phyloP scores from a whole-genome alignment of 306 rosid genomes.

The Cucurbita ficifolia region DNA sequence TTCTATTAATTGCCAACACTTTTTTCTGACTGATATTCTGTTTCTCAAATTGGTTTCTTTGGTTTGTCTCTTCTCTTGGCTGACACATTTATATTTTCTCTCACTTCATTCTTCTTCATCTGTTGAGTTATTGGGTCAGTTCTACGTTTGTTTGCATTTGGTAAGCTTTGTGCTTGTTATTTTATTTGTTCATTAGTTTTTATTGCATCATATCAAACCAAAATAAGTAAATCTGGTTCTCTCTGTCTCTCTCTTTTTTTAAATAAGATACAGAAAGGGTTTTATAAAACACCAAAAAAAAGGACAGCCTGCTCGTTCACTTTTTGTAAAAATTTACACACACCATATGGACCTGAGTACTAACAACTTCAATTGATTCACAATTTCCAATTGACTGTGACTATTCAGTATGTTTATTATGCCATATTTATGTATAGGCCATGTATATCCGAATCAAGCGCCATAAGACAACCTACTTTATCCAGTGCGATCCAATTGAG shows the following conservation, averaged over 20 bases:
- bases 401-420: neutral
- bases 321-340: too few relatives aligned
- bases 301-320: neutral
- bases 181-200: neutral
- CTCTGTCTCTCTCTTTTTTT: too few relatives aligned
- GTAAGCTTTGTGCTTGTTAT: neutral
- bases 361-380: neutral
- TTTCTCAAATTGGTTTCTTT: neutral
- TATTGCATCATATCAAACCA: neutral
- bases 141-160: neutral
- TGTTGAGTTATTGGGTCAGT: neutral
- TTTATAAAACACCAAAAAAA: too few relatives aligned
- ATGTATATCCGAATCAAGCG: conserved; percentile 87
- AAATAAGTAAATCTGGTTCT: neutral
- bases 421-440: conserved; percentile 25
- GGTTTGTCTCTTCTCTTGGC: neutral
- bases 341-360: neutral
- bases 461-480: conserved; percentile 73
- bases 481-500: conserved; percentile 82
- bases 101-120: neutral
- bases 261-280: neutral
- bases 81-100: neutral
- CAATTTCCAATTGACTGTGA: neutral
- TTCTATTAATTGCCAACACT: neutral
- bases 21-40: neutral